A percentile compares a stretch with the other conserved stretches of the same genome.
Evolutionary conservation across 306 rosid genomes (phyloP).

Genomic region (Trichosanthes cucumerina): DNA sequence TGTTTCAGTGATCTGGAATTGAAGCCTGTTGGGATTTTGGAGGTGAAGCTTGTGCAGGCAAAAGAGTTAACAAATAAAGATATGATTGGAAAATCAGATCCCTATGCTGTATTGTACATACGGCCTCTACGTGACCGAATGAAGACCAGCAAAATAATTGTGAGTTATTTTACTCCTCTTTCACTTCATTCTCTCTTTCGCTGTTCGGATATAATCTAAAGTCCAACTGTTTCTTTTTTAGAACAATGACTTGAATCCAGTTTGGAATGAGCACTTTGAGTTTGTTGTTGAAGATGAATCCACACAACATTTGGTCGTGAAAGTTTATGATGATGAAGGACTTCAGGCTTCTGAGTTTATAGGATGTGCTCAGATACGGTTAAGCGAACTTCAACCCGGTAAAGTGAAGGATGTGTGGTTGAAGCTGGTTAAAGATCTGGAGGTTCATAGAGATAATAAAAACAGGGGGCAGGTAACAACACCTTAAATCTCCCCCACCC

Average conservation of each 20-base stretch:
- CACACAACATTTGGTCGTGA: conserved; percentile 75
- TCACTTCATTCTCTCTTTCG: conserved; percentile 7
- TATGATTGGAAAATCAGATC: conserved; percentile 89
- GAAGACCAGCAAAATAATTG: conserved; percentile 87
- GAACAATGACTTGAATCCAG: conserved; percentile 92
- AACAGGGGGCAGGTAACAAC: conserved; percentile 72
- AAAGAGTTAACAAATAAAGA: conserved; percentile 91
- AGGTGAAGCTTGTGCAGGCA: conserved; percentile 98
- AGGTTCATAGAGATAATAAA: conserved; percentile 76
- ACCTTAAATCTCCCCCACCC: background rate
- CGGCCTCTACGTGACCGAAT: conserved; percentile 74
- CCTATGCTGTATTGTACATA: conserved; percentile 63
- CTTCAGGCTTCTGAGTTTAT: conserved; percentile 66
- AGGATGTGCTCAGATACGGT: conserved; percentile 52
- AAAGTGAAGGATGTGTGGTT: conserved; percentile 92
- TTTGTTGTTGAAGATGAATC: conserved; percentile 78
- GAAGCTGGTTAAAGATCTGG: conserved; percentile 95
- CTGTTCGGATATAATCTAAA: conserved; percentile 14
- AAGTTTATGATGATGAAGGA: conserved; percentile 70
- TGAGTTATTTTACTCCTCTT: conserved; percentile 20
- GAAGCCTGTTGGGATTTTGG: conserved; percentile 84
- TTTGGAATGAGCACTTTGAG: conserved; percentile 96
- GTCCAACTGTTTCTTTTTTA: conserved; percentile 19
- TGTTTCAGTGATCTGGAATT: conserved; percentile 77
- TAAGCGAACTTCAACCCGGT: conserved; percentile 81